Evolutionary conservation across 495 filamentous ascomycete species (phyloP).

Genomic region (Lophiotrema nucula): DNA sequence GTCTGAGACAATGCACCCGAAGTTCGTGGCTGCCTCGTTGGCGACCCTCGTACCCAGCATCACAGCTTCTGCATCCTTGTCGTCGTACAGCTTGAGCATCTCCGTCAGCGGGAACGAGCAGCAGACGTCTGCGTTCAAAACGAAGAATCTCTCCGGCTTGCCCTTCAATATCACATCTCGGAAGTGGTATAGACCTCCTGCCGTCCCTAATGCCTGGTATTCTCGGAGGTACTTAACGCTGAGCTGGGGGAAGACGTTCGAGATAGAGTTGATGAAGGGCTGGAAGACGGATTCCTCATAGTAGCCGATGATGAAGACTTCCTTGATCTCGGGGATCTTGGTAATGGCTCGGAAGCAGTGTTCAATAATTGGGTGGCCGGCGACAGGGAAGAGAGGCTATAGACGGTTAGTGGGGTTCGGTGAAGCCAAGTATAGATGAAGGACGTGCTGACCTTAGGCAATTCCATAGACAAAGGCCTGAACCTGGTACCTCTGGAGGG

Average conservation of each 20-base stretch:
- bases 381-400: conserved; percentile 97
- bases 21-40: conserved; percentile 91
- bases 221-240: conserved; percentile 94
- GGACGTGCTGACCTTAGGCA: conserved; percentile 76
- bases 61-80: conserved; percentile 95
- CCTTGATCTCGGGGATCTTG: conserved; percentile 87
- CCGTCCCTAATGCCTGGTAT: conserved; percentile 94
- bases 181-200: conserved; percentile 98
- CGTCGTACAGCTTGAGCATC: conserved; percentile 90
- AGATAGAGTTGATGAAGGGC: conserved; percentile 92
- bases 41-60: conserved; percentile 91
- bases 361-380: conserved; percentile 96
- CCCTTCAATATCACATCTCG: conserved; percentile 98
- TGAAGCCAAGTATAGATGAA: not conserved
- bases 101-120: conserved; percentile 96
- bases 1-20: conserved; percentile 97
- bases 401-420: conserved; percentile 9
- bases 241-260: conserved; percentile 81
- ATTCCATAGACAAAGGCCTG: conserved; percentile 90
- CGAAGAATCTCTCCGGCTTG: conserved; percentile 89
- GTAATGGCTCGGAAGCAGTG: conserved; percentile 91
- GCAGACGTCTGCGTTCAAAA: conserved; percentile 98
- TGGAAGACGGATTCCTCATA: conserved; percentile 97
- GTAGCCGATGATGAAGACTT: conserved; percentile 97
- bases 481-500: conserved; percentile 95